A percentile compares a stretch with the other conserved stretches of the same genome.
These are phyloP conservation scores for Physocladia obscura DNA, from an alignment of 192 early-diverging fungal genomes.

Conservation along the genomic window DNA sequence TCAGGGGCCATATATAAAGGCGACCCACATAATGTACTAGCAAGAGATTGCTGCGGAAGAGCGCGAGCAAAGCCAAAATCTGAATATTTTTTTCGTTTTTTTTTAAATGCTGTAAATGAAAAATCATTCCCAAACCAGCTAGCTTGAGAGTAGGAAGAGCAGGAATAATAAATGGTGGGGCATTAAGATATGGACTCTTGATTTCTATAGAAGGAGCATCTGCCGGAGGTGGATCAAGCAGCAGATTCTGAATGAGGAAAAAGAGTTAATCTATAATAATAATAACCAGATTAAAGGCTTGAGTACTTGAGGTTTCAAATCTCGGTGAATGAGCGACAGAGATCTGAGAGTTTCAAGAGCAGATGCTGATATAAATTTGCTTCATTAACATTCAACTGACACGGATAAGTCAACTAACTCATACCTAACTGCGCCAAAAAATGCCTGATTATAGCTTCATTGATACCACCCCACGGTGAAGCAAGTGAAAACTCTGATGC, in stretches of 20 bases:
- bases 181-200: constrained; percentile 36
- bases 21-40: constrained; percentile 94
- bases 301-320: constrained; percentile 98
- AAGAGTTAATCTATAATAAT: neutral
- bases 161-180: constrained; percentile 37
- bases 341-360: constrained; percentile 87
- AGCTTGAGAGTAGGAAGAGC: constrained; percentile 82
- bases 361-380: constrained; percentile 45
- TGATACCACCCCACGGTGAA: constrained; percentile 73
- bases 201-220: constrained; percentile 40
- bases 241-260: constrained; percentile 64
- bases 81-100: neutral
- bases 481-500: constrained; percentile 13
- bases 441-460: constrained; percentile 76
- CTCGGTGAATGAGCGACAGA: constrained; percentile 89
- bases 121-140: constrained; percentile 40
- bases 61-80: constrained; percentile 98
- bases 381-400: neutral
- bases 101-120: neutral
- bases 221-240: constrained; percentile 64
- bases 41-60: constrained; percentile 78
- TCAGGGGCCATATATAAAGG: constrained; percentile 95
- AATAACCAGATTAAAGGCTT: too few species aligned
- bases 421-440: constrained; percentile 83
- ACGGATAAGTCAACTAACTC: constrained; percentile 2